Percentiles rank a stretch among this genome's conserved stretches.
These are phyloP conservation scores for Wickerhamiella slavikovae DNA, from an alignment of 805 yeast genomes.

Conservation along the genomic window DNA sequence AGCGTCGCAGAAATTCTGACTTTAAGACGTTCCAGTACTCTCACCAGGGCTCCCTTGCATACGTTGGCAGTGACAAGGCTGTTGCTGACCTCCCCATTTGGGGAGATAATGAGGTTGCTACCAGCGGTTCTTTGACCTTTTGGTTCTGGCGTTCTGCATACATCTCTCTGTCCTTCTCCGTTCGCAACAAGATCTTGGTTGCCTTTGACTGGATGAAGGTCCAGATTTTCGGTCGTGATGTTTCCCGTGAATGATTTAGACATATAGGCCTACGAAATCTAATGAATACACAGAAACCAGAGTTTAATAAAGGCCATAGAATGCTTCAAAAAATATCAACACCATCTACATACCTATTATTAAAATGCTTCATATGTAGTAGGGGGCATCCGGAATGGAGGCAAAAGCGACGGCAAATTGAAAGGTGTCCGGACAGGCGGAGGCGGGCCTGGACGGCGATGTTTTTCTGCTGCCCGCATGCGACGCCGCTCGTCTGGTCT, in stretches of 20 bases:
- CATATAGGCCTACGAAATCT: neutral
- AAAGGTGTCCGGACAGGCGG: too few species aligned
- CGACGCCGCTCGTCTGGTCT: too few species aligned
- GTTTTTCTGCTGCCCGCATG: too few species aligned
- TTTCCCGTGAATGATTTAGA: conserved; percentile 48
- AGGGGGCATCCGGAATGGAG: too few species aligned
- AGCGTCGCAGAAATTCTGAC: conserved; percentile 18
- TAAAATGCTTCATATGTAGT: too few species aligned
- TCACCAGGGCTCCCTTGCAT: conserved; percentile 86
- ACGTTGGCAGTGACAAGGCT: conserved; percentile 79
- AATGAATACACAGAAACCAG: too few species aligned
- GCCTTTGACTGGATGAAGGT: conserved; percentile 79
- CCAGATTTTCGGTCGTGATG: conserved; percentile 79
- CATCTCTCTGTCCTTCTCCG: conserved; percentile 76
- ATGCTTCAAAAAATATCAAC: too few species aligned
- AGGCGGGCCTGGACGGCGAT: too few species aligned
- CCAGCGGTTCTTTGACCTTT: conserved; percentile 75
- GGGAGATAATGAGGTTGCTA: conserved; percentile 52
- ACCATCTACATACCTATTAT: too few species aligned
- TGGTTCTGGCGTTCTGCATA: conserved; percentile 91
- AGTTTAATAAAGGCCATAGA: too few species aligned
- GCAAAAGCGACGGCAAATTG: too few species aligned
- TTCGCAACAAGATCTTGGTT: conserved; percentile 73
- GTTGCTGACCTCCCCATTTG: conserved; percentile 64
- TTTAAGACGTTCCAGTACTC: conserved; percentile 47